phyloP scores from a whole-genome alignment of 306 rosid species.

The Acacia melanoxylon region DNA sequence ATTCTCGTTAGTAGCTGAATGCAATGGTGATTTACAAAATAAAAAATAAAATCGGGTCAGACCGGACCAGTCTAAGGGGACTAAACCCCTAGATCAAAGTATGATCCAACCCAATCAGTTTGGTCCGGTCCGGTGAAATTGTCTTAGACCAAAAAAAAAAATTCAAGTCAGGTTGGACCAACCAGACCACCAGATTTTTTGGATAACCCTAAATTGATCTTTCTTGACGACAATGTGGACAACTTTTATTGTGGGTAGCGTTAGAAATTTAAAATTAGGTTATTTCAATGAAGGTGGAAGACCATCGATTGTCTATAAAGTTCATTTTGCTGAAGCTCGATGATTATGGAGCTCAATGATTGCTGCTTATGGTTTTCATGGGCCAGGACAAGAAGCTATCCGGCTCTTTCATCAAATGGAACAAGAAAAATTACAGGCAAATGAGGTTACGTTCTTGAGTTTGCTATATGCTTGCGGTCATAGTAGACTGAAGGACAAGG shows the following conservation, averaged over 20 bases:
- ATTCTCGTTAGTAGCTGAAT: too few species aligned
- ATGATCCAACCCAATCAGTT: too few species aligned
- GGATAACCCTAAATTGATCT: too few species aligned
- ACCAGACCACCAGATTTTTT: too few species aligned
- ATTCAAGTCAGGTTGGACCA: too few species aligned
- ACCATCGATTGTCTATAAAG: background rate
- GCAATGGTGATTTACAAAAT: too few species aligned
- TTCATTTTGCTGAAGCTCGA: background rate
- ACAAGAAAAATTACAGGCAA: conserved; percentile 53
- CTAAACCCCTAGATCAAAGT: too few species aligned
- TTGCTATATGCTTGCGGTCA: conserved; percentile 92
- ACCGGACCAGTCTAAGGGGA: too few species aligned
- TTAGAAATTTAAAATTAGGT: background rate
- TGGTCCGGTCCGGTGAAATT: too few species aligned
- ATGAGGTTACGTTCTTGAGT: conserved; percentile 85
- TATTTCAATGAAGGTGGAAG: background rate
- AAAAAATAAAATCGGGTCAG: too few species aligned
- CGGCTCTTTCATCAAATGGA: conserved; percentile 72
- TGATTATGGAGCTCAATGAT: conserved; percentile 72
- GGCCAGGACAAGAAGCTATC: conserved; percentile 77
- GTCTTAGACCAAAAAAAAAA: too few species aligned
- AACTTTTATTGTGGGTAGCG: background rate
- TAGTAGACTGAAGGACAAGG: conserved; percentile 79
- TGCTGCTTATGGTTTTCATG: conserved; percentile 89
- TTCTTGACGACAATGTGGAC: background rate